Percentiles rank a stretch among this genome's conserved stretches.
These are phyloP conservation scores for Leccinum uliginosum DNA, from an alignment of 768 basidiomycete genomes.

Conservation along the genomic window DNA sequence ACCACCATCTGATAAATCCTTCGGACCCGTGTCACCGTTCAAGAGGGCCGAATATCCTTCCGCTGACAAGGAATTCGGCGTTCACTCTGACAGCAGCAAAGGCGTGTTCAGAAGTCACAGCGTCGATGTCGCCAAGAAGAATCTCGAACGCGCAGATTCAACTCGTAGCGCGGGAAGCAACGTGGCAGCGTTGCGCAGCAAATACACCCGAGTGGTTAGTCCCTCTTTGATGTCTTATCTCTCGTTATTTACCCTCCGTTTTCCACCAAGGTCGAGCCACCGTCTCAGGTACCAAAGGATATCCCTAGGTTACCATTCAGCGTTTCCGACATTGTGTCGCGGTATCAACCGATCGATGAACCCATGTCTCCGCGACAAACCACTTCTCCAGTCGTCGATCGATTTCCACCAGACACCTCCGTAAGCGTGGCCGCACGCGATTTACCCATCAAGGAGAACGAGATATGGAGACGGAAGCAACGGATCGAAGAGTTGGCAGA, in stretches of 20 bases:
- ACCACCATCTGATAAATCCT: slow-evolving; percentile 13
- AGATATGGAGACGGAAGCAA: slow-evolving; percentile 32
- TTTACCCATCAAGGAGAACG: slow-evolving; percentile 16
- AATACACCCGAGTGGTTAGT: slow-evolving; percentile 56
- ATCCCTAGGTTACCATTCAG: slow-evolving; percentile 60
- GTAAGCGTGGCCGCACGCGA: slow-evolving; percentile 16
- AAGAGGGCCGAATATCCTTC: slow-evolving; percentile 16
- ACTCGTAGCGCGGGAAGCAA: slow-evolving; percentile 51
- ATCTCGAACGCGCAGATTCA: slow-evolving; percentile 50
- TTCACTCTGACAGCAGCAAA: slow-evolving; percentile 16
- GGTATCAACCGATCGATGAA: slow-evolving; percentile 48
- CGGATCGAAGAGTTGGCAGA: slow-evolving; percentile 50
- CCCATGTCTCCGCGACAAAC: slow-evolving; percentile 40
- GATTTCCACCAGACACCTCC: slow-evolving; percentile 26
- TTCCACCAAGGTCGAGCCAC: slow-evolving; percentile 41
- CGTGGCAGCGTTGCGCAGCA: slow-evolving; percentile 66
- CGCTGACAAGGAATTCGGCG: slow-evolving; percentile 34
- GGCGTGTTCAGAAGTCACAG: slow-evolving; percentile 25
- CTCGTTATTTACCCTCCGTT: background rate
- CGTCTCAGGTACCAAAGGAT: slow-evolving; percentile 56
- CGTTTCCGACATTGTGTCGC: slow-evolving; percentile 59
- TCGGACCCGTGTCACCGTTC: slow-evolving; percentile 16
- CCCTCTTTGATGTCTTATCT: background rate
- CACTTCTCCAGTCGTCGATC: slow-evolving; percentile 32
- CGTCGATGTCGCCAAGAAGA: slow-evolving; percentile 29